Evolutionary conservation across 2,329 filamentous ascomycete species (phyloP).

Genomic region (Colletotrichum siamense): DNA sequence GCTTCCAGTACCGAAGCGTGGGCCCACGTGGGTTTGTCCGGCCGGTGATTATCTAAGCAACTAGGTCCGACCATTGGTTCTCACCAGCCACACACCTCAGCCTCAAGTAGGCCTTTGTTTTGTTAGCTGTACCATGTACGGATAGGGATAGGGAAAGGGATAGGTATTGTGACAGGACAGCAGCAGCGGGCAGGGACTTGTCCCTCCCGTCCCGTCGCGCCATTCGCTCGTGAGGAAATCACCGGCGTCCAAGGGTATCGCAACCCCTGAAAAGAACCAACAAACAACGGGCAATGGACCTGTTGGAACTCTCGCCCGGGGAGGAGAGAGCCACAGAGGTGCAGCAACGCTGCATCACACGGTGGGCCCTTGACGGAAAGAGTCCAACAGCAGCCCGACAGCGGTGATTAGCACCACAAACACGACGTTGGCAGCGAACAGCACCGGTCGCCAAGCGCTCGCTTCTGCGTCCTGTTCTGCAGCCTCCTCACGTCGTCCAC

Average conservation of each 20-base stretch:
- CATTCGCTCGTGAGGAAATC: neutral
- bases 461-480: slow-evolving; percentile 1
- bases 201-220: neutral
- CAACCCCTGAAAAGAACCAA: slow-evolving; percentile 12
- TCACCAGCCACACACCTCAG: neutral
- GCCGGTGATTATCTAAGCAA: neutral
- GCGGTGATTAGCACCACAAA: slow-evolving; percentile 6
- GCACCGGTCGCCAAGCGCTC: slow-evolving; percentile 14
- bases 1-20: neutral
- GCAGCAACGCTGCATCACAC: slow-evolving; percentile 12
- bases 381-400: neutral
- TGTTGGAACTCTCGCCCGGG: neutral
- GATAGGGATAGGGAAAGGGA: no score
- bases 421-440: neutral
- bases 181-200: neutral
- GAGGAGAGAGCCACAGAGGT: neutral
- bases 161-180: neutral
- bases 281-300: neutral
- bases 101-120: no score
- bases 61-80: neutral
- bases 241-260: neutral
- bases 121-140: no score
- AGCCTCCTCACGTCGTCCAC: slow-evolving; percentile 4
- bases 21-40: neutral
- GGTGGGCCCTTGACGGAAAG: neutral